phyloP scores from a whole-genome alignment of 2,329 filamentous ascomycete species.

The Tolypocladium tundrense region DNA sequence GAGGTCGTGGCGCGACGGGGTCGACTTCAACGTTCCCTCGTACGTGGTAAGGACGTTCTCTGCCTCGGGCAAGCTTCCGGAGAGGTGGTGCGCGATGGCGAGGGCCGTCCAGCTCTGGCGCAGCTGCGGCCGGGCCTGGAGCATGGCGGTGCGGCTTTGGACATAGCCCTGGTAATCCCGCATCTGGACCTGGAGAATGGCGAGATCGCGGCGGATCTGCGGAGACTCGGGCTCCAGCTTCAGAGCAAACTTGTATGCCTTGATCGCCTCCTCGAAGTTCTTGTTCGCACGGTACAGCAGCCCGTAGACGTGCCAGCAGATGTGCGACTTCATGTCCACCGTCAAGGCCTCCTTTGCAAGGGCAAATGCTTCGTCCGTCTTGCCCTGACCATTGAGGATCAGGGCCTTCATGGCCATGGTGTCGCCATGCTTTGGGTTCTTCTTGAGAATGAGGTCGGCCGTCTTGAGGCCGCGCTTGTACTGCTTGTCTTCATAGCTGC shows the following conservation, averaged over 20 bases:
- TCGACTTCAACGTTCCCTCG: slow-evolving; percentile 81
- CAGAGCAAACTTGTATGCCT: slow-evolving; percentile 95
- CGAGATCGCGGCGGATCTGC: slow-evolving; percentile 90
- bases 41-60: slow-evolving; percentile 87
- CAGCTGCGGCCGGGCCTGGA: slow-evolving; percentile 69
- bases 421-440: slow-evolving; percentile 92
- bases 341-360: slow-evolving; percentile 86
- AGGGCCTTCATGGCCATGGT: slow-evolving; percentile 98
- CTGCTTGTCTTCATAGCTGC: slow-evolving; percentile 95
- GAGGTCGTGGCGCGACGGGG: slow-evolving; percentile 66
- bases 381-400: slow-evolving; percentile 86
- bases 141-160: slow-evolving; percentile 77
- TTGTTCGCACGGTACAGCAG: slow-evolving; percentile 86
- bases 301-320: slow-evolving; percentile 99
- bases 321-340: slow-evolving; percentile 97
- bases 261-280: slow-evolving; percentile 98
- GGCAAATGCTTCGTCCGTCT: slow-evolving; percentile 87
- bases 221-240: slow-evolving; percentile 86
- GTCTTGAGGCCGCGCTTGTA: slow-evolving; percentile 92
- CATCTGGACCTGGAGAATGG: slow-evolving; percentile 90
- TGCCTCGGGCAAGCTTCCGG: slow-evolving; percentile 75
- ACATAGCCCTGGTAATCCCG: slow-evolving; percentile 91
- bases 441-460: slow-evolving; percentile 92
- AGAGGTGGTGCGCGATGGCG: slow-evolving; percentile 83
- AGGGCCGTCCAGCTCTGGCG: slow-evolving; percentile 97